Evolutionary conservation across 2,329 filamentous ascomycete genomes (phyloP).

Genomic region (Xylariaceae sp.): DNA sequence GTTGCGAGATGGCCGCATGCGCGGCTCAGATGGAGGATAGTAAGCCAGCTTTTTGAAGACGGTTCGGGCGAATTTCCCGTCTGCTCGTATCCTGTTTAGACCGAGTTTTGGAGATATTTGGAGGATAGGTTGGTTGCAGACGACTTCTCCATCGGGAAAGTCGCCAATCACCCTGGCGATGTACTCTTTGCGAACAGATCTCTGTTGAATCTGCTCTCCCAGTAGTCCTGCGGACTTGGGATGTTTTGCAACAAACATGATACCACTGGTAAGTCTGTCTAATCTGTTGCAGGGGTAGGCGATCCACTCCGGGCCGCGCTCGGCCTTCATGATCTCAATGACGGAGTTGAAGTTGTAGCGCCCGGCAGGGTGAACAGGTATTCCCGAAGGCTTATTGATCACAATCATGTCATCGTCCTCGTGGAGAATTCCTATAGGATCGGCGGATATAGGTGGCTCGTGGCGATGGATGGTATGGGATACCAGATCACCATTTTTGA

Average conservation of each 20-base stretch:
- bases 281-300: conserved; percentile 82
- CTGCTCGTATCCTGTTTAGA: conserved; percentile 88
- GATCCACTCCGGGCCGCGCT: conserved; percentile 54
- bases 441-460: conserved; percentile 84
- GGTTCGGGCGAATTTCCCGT: conserved; percentile 82
- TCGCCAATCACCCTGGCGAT: conserved; percentile 84
- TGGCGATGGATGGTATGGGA: conserved; percentile 93
- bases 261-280: conserved; percentile 86
- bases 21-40: conserved; percentile 55
- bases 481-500: conserved; percentile 86
- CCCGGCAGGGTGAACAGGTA: conserved; percentile 92
- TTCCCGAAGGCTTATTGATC: conserved; percentile 92
- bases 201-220: conserved; percentile 67
- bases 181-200: conserved; percentile 93
- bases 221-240: conserved; percentile 73
- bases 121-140: conserved; percentile 91
- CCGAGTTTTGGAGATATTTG: conserved; percentile 93
- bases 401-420: conserved; percentile 93
- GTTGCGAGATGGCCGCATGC: conserved; percentile 8
- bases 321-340: conserved; percentile 84
- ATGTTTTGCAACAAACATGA: conserved; percentile 97
- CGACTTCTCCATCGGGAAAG: conserved; percentile 85
- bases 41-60: conserved; percentile 93
- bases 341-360: conserved; percentile 95
- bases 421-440: conserved; percentile 76